Percentiles rank a stretch among this genome's conserved stretches.
phyloP scores from a whole-genome alignment of 169 alveolate genomes.

The Eimeria acervulina region DNA sequence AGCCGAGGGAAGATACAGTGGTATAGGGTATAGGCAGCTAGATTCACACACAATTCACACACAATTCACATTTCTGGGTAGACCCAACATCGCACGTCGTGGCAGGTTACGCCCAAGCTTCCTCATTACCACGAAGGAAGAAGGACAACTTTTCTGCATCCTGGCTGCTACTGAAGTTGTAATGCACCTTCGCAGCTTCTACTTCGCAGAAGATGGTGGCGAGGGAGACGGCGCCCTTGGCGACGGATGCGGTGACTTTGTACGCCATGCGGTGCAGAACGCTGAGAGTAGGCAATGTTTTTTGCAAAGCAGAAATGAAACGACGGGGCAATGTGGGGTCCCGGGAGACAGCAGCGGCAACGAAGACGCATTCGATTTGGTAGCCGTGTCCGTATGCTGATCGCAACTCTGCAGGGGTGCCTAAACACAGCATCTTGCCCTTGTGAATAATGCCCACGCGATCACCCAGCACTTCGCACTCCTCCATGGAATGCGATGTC shows the following conservation, averaged over 20 bases:
- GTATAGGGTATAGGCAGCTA: background rate
- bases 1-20: background rate
- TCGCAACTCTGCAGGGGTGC: slow-evolving; percentile 89
- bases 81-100: no score
- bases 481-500: slow-evolving; percentile 95
- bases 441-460: slow-evolving; percentile 91
- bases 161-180: background rate
- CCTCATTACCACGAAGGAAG: background rate
- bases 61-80: no score
- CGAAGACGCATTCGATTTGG: slow-evolving; percentile 73
- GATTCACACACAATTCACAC: background rate
- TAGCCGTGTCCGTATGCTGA: slow-evolving; percentile 91
- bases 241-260: slow-evolving; percentile 67
- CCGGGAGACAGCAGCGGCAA: slow-evolving; percentile 39
- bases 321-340: slow-evolving; percentile 61
- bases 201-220: slow-evolving; percentile 65
- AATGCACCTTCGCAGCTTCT: slow-evolving; percentile 42
- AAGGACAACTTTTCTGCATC: background rate
- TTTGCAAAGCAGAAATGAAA: background rate
- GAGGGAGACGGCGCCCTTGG: slow-evolving; percentile 69
- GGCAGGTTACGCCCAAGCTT: background rate
- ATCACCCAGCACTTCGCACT: slow-evolving; percentile 94
- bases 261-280: slow-evolving; percentile 72
- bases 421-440: slow-evolving; percentile 89
- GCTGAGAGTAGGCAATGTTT: slow-evolving; percentile 37